Base-by-base conservation (phyloP, 768 basidiomycete species). In the Piloderma croceum region DNA sequence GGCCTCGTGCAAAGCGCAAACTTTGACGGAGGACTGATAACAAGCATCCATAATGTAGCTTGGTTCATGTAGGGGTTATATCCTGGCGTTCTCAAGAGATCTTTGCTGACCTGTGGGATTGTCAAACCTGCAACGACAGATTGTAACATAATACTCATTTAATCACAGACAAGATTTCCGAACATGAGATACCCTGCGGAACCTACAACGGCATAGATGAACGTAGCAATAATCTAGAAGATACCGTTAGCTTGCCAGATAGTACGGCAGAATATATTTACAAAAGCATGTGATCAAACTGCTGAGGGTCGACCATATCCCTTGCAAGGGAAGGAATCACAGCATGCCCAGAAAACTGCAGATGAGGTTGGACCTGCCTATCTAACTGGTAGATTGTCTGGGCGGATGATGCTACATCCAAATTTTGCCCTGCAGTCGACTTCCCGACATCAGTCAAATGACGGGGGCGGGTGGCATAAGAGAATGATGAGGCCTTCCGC, bases 111-210 rank as follows among this genome's bases (percentile, higher is more conserved):
- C 83, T 91, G 52, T 6, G 12, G 13, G 7, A 7, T 15, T 44
- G n/a, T 1, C 19, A 47, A 2, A 41, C 36, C 40, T 34, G 17
- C 19, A 36, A 24, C 34, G 24, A 33, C 23, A 18, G 21, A 17
- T 25, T 17, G 15, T 7, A 38, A 42, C 2, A 19, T n/a, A 13
- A 9, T 18, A 51, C 69, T 52, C 43, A 89, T 88, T 71, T 91
- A 90, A 43, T 87, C 88, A 51, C 78, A 79, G 36, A 93, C 89
- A 23, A 58, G 51, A 36, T 74, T 68, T 7, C 91, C 90, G 55
- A 90, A 92, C 94, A 98, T 98, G 15, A 88, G 60, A 51, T 96
- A 97, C 1, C 93, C 94, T 15, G 79, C 80, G 33, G 74, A 76
- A 4, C 85, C 90, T 21, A 91, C 81, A 9, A 83, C 45, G n/a